A percentile compares a stretch with the other conserved stretches of the same genome.
Evolutionary conservation across 768 basidiomycete genomes (phyloP).

Genomic region (Baorangia bicolor): DNA sequence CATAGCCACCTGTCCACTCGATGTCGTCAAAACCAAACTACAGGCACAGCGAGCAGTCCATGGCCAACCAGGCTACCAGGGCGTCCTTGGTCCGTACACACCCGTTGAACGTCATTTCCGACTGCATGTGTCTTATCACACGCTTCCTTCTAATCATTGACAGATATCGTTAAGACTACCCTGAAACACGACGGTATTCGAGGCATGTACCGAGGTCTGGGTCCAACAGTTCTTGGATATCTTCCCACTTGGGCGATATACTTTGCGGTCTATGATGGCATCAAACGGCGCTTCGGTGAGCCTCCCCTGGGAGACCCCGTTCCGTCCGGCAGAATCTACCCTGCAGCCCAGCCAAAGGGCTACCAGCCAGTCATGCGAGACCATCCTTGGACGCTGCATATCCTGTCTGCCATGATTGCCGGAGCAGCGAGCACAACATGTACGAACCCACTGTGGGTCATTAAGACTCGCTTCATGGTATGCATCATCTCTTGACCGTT

Average conservation of each 20-base stretch:
- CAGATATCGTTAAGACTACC: slow-evolving; percentile 59
- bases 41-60: slow-evolving; percentile 84
- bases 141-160: not conserved
- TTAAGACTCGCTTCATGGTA: slow-evolving; percentile 99
- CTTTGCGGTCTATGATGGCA: slow-evolving; percentile 95
- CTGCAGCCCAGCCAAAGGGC: slow-evolving; percentile 81
- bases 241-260: slow-evolving; percentile 99
- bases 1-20: slow-evolving; percentile 93
- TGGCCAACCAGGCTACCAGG: slow-evolving; percentile 73
- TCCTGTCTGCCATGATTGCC: slow-evolving; percentile 93
- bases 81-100: slow-evolving; percentile 61
- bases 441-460: slow-evolving; percentile 97
- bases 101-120: slow-evolving; percentile 4
- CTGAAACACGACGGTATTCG: slow-evolving; percentile 69
- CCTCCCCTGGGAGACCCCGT: slow-evolving; percentile 45
- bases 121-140: slow-evolving; percentile 18
- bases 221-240: slow-evolving; percentile 95
- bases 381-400: slow-evolving; percentile 85
- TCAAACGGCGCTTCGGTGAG: slow-evolving; percentile 82
- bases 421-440: slow-evolving; percentile 91
- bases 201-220: slow-evolving; percentile 95
- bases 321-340: slow-evolving; percentile 57
- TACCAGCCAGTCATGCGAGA: slow-evolving; percentile 80
- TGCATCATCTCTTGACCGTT: slow-evolving; percentile 12
- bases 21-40: slow-evolving; percentile 96